Percentiles rank a stretch among this genome's conserved stretches.
Evolutionary conservation across 2,329 filamentous ascomycete species (phyloP).

Genomic region (Fusarium staphyleae): DNA sequence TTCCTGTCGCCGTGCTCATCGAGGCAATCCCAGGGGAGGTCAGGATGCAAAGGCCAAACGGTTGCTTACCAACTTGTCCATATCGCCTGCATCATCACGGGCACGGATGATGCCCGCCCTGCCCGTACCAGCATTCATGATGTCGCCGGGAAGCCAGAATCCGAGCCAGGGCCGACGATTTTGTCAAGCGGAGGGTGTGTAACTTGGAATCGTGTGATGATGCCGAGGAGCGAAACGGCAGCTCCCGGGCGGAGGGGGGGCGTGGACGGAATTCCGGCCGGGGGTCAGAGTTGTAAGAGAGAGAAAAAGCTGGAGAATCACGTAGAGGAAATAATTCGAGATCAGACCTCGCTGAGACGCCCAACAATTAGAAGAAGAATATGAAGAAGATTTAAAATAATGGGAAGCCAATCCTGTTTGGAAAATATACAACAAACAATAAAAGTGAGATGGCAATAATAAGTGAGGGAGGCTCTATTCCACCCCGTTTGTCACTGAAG

Average conservation of each 20-base stretch:
- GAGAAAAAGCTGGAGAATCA: constrained; percentile 5
- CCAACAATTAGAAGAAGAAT: constrained; percentile 14
- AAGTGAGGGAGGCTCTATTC: constrained; percentile 23
- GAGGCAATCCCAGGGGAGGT: constrained; percentile 23
- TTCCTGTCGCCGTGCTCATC: constrained; percentile 4
- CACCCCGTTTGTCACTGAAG: constrained; percentile 5
- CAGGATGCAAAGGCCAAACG: constrained; percentile 9
- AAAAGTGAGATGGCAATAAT: constrained; percentile 9
- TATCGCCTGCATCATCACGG: constrained; percentile 57
- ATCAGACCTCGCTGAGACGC: not conserved
- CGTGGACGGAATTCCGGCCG: constrained; percentile 38
- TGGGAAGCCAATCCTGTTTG: not conserved
- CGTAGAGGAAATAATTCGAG: not conserved
- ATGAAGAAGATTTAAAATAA: not conserved
- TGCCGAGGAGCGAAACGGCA: constrained; percentile 42
- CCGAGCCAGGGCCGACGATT: constrained; percentile 39
- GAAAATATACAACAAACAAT: constrained; percentile 4
- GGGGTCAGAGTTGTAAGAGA: constrained; percentile 22
- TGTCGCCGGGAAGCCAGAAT: constrained; percentile 37
- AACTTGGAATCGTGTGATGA: constrained; percentile 47
- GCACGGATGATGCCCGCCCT: constrained; percentile 66
- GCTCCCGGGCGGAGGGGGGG: constrained; percentile 41
- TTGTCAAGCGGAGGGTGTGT: constrained; percentile 43
- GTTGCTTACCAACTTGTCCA: constrained; percentile 66
- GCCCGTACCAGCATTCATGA: constrained; percentile 56